Percentiles rank a stretch among this genome's conserved stretches.
Conservation (phyloP, 768 basidiomycete genomes). For the Boletus reticulatus region DNA sequence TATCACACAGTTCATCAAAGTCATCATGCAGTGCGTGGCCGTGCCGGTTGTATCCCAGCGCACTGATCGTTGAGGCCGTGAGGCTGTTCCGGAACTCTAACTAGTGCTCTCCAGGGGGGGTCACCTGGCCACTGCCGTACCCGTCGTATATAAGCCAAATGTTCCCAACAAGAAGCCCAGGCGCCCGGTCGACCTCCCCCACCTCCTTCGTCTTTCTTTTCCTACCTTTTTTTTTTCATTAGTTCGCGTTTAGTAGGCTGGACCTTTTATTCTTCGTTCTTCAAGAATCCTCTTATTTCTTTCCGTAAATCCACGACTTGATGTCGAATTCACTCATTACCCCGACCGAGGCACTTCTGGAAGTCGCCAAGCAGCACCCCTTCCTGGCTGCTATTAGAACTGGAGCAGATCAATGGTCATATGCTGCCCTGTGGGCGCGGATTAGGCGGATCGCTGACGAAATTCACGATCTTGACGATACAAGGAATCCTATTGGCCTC, state of each 20-base stretch:
- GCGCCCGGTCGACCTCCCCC: slow-evolving; percentile 12
- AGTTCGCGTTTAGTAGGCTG: slow-evolving; percentile 11
- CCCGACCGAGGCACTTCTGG: slow-evolving; percentile 30
- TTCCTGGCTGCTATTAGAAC: slow-evolving; percentile 15
- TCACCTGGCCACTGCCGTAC: too few species aligned
- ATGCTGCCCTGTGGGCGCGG: slow-evolving; percentile 28
- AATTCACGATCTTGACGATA: slow-evolving; percentile 22
- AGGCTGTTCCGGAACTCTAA: slow-evolving; percentile 3
- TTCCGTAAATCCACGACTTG: slow-evolving; percentile 1
- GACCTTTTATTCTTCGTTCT: slow-evolving; percentile 3
- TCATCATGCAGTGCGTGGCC: neutral
- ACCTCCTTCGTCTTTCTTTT: neutral
- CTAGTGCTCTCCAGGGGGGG: too few species aligned
- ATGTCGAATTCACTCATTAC: slow-evolving; percentile 21
- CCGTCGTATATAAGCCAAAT: slow-evolving; percentile 14
- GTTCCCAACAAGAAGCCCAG: neutral
- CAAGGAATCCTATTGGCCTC: slow-evolving; percentile 26
- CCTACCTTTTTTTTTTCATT: slow-evolving; percentile 9
- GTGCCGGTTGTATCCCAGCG: neutral
- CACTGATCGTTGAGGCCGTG: neutral
- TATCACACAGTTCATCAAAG: too few species aligned
- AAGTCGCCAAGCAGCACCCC: slow-evolving; percentile 30
- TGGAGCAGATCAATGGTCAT: slow-evolving; percentile 25
- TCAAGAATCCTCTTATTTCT: neutral
- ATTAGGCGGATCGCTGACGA: slow-evolving; percentile 24